phyloP scores from a whole-genome alignment of 257 asterid species.

The Penstemon barbatus region DNA sequence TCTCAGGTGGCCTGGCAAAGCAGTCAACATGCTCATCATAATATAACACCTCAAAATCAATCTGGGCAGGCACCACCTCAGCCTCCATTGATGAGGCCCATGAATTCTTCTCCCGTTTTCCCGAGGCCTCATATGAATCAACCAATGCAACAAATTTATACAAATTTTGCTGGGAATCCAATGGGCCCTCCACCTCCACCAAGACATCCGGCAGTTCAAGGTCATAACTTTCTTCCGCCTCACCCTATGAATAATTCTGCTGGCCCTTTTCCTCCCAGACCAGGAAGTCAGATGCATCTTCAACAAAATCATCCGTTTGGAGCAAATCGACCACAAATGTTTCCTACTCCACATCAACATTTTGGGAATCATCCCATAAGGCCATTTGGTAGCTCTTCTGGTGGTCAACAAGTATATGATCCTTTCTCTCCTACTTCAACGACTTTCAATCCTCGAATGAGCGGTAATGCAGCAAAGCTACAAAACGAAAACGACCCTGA shows the following conservation, averaged over 20 bases:
- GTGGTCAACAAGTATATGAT: constrained; percentile 66
- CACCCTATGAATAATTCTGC: constrained; percentile 37
- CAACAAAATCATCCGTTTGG: constrained; percentile 51
- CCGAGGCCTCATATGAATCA: constrained; percentile 55
- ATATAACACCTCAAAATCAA: constrained; percentile 43
- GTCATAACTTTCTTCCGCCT: constrained; percentile 45
- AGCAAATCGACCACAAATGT: constrained; percentile 41
- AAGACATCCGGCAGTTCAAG: constrained; percentile 45
- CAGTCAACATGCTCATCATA: constrained; percentile 42
- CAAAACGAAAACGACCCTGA: constrained; percentile 71
- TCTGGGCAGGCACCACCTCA: constrained; percentile 43
- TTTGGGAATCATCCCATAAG: constrained; percentile 46
- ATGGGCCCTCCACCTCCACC: constrained; percentile 38
- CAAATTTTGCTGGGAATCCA: constrained; percentile 44
- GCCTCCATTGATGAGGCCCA: constrained; percentile 44
- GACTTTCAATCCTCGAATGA: constrained; percentile 46
- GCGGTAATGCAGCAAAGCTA: constrained; percentile 40
- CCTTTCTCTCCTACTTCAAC: constrained; percentile 75
- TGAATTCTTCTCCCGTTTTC: constrained; percentile 43
- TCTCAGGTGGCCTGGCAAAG: constrained; percentile 46
- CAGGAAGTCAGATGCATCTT: constrained; percentile 50
- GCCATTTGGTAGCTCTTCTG: constrained; percentile 44
- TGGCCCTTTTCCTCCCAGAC: constrained; percentile 54
- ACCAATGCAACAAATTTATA: constrained; percentile 43
- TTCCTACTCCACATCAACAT: constrained; percentile 49